A percentile compares a stretch with the other conserved stretches of the same genome.
Evolutionary conservation across 1,284 basidiomycete species (phyloP).

Genomic region (Irpex lacteus): DNA sequence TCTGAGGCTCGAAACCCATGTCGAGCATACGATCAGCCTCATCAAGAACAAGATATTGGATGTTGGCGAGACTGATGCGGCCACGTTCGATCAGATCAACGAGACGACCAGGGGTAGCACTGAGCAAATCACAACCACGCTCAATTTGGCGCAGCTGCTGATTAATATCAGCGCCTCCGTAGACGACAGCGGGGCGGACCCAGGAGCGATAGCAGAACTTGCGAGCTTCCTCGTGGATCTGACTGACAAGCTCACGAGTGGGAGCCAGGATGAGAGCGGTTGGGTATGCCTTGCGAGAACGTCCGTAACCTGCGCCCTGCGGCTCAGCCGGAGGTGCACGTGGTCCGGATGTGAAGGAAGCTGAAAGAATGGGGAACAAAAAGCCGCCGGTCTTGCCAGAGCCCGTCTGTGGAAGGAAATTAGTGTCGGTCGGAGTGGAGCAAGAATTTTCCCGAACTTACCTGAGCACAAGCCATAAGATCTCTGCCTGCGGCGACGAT

Average conservation of each 20-base stretch:
- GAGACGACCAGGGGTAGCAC: slow-evolving; percentile 97
- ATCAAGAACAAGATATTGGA: slow-evolving; percentile 97
- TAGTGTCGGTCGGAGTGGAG: slow-evolving; percentile 3
- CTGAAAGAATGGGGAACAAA: slow-evolving; percentile 98
- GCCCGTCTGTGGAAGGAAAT: slow-evolving; percentile 70
- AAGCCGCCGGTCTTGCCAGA: slow-evolving; percentile 99
- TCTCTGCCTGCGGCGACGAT: slow-evolving; percentile 92
- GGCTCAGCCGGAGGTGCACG: slow-evolving; percentile 59
- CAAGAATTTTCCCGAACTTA: slow-evolving; percentile 31
- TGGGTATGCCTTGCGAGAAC: slow-evolving; percentile 89
- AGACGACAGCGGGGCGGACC: slow-evolving; percentile 98
- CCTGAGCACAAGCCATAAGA: slow-evolving; percentile 99
- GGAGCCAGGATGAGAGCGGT: slow-evolving; percentile 96
- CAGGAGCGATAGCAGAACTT: slow-evolving; percentile 99
- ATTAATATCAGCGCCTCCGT: slow-evolving; percentile 98
- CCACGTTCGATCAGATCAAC: slow-evolving; percentile 99
- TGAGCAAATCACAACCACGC: slow-evolving; percentile 95
- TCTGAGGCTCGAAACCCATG: slow-evolving; percentile 99
- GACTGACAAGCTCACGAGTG: slow-evolving; percentile 97
- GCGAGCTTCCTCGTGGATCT: slow-evolving; percentile 99
- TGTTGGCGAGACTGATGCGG: slow-evolving; percentile 93
- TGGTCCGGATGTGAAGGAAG: slow-evolving; percentile 88
- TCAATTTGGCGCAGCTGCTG: slow-evolving; percentile 94
- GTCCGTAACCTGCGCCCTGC: slow-evolving; percentile 52
- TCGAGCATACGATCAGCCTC: slow-evolving; percentile 99